Percentiles rank a stretch among this genome's conserved stretches.
phyloP scores from a whole-genome alignment of 148 eudicot species.

The Arbutus unedo region DNA sequence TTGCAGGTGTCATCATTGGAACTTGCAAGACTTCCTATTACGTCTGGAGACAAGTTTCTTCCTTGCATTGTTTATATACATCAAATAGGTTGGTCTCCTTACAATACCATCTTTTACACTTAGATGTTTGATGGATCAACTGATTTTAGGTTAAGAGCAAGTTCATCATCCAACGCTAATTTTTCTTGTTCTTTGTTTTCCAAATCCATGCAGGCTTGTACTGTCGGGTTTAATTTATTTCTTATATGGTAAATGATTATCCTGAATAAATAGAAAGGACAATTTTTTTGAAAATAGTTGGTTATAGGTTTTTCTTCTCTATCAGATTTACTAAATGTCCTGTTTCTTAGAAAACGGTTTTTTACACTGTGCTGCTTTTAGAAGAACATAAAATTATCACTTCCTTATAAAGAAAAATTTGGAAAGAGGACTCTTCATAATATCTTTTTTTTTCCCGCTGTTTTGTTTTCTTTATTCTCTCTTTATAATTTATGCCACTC shows the following conservation, averaged over 20 bases:
- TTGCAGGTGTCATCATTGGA: conserved; percentile 80
- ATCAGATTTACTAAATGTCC: not conserved
- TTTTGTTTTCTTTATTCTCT: not conserved
- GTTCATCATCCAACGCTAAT: no score
- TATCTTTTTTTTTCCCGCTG: not conserved
- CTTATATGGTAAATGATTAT: no score
- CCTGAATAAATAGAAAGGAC: not conserved
- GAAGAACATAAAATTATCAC: not conserved
- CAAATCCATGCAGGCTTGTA: no score
- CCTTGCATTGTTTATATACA: conserved; percentile 74
- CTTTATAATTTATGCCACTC: not conserved
- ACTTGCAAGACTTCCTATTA: conserved; percentile 77
- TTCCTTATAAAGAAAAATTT: not conserved
- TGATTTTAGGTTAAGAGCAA: no score
- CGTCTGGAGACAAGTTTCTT: conserved; percentile 42
- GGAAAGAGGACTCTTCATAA: not conserved
- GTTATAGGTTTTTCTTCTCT: not conserved
- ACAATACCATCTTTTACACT: not conserved
- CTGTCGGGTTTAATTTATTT: no score
- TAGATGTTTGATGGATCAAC: not conserved
- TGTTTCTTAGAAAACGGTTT: not conserved
- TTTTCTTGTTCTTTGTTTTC: no score
- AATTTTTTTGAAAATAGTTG: not conserved
- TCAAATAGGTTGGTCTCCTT: conserved; percentile 71
- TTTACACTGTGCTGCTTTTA: not conserved